phyloP scores from a whole-genome alignment of 2,329 filamentous ascomycete species.

The Madurella fahalii region DNA sequence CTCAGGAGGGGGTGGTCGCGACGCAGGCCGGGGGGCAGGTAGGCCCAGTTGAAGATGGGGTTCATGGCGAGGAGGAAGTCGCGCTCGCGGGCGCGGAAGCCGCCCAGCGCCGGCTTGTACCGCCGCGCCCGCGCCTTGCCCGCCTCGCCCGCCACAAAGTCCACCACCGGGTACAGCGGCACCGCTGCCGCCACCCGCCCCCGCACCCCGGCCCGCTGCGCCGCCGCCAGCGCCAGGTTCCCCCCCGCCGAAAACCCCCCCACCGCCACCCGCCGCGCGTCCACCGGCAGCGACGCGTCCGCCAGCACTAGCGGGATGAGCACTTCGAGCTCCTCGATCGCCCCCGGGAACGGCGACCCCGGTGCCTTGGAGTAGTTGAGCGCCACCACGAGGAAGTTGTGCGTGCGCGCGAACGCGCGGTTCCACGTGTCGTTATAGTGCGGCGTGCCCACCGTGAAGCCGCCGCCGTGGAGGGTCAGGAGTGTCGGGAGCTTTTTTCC shows the following conservation, averaged over 20 bases:
- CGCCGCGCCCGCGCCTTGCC: conserved; percentile 32
- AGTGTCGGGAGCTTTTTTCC: conserved; percentile 38
- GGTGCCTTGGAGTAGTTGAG: conserved; percentile 50
- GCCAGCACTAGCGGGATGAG: conserved; percentile 39
- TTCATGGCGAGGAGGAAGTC: conserved; percentile 31
- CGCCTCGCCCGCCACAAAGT: conserved; percentile 34
- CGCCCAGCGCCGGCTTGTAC: conserved; percentile 34
- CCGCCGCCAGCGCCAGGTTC: conserved; percentile 41
- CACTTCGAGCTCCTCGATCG: conserved; percentile 43
- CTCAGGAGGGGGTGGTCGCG: conserved; percentile 39
- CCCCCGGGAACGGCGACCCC: conserved; percentile 39
- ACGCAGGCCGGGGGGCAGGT: conserved; percentile 34
- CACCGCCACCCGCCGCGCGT: conserved; percentile 38
- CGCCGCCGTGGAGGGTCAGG: conserved; percentile 50
- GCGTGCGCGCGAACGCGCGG: conserved; percentile 37
- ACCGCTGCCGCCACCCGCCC: conserved; percentile 34
- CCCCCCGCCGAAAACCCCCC: conserved; percentile 50
- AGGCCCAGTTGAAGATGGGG: conserved; percentile 39
- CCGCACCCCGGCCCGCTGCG: conserved; percentile 37
- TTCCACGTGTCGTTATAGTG: conserved; percentile 46
- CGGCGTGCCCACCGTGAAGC: conserved; percentile 43
- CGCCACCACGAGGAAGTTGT: conserved; percentile 42
- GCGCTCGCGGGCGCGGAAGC: conserved; percentile 23
- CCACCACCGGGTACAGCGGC: conserved; percentile 42
- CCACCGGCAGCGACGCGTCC: conserved; percentile 44